A percentile compares a stretch with the other conserved stretches of the same genome.
phyloP scores from a whole-genome alignment of 176 grass and related monocot genomes.

The Oryza coarctata region DNA sequence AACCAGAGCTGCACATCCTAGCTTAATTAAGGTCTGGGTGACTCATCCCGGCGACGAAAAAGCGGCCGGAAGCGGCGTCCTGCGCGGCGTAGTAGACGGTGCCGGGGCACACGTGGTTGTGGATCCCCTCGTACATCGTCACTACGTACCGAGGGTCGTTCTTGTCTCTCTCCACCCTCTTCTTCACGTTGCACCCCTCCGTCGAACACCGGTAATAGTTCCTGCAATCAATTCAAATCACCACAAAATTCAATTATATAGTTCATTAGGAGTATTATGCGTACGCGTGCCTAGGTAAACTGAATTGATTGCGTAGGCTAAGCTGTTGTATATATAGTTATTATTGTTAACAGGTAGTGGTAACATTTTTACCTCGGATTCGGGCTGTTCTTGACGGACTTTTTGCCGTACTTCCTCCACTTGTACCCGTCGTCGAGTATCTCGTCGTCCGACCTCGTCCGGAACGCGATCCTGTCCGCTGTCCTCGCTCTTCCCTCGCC shows the following conservation, averaged over 20 bases:
- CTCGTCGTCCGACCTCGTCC: conserved; percentile 60
- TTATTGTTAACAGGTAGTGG: background rate
- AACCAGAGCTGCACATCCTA: background rate
- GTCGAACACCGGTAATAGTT: conserved; percentile 96
- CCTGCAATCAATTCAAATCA: conserved; percentile 30
- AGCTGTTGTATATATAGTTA: too few relatives aligned
- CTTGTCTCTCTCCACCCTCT: conserved; percentile 80
- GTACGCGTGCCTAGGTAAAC: background rate
- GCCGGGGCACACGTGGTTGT: conserved; percentile 68
- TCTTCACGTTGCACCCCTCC: conserved; percentile 89
- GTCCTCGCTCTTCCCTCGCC: background rate
- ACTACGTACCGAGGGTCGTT: conserved; percentile 76
- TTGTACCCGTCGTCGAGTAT: conserved; percentile 66
- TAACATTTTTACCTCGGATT: conserved; percentile 50
- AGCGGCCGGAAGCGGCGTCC: conserved; percentile 65
- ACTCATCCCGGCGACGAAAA: conserved; percentile 69
- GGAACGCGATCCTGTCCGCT: conserved; percentile 55
- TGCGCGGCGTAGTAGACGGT: conserved; percentile 70
- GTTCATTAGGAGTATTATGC: too few relatives aligned
- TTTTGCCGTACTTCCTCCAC: conserved; percentile 84
- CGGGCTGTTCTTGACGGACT: conserved; percentile 74
- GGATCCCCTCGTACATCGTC: conserved; percentile 84
- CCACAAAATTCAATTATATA: too few relatives aligned
- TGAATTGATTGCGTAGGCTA: too few relatives aligned
- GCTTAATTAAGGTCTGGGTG: conserved; percentile 12